Base-by-base conservation (phyloP, 1,284 basidiomycete genomes). In the Cryptococcus sp. region DNA sequence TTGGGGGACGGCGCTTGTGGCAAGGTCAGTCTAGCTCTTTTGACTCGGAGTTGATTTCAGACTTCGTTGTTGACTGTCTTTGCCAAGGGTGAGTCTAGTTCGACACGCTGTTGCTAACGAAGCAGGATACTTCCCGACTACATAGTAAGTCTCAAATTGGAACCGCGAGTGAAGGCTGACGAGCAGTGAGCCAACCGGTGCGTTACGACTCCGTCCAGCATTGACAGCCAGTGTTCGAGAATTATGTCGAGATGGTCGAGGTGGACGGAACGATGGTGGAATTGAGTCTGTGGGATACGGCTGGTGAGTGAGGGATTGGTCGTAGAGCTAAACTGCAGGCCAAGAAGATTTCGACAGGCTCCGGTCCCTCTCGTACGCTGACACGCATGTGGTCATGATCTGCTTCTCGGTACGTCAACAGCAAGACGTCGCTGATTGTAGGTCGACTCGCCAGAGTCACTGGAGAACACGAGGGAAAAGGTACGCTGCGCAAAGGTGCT, bases 301-400 rank as follows among this genome's bases (percentile, higher is more conserved):
- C 93, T 36, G 91, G 91, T 89, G 65, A 61, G 83, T 77, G 51
- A 48, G 46, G 48, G 57, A 14, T 14, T 19, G 21, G 48, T 25
- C 37, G 40, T 45, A 40, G 24, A 44, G 43, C 36, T 52, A 44
- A 25, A 45, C 19, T 19, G n/a, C 47, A 91, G 92, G 90, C 22
- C 91, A 96, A 74, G 93, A 98, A 77, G 93, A 97, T 64, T 97
- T 97, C 71, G 93, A 96, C 71, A 80, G 91, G 46, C 76, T 98
- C 50, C 82, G 94, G 45, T 91, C 90, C 16, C 76, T 98, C 24
- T 90, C 87, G 32, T 98, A 97, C 70, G 88, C 92, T 2, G 92
- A 97, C 71, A 96, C 92, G 0, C 88, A 97, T 76, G 87, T 96
- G 51, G 82, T 97, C 58, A 86, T 96, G 85, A 79, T 94, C 31